Percentiles rank a stretch among this genome's conserved stretches.
phyloP scores from a whole-genome alignment of 345 rosid species.

The Limnanthes douglasii region DNA sequence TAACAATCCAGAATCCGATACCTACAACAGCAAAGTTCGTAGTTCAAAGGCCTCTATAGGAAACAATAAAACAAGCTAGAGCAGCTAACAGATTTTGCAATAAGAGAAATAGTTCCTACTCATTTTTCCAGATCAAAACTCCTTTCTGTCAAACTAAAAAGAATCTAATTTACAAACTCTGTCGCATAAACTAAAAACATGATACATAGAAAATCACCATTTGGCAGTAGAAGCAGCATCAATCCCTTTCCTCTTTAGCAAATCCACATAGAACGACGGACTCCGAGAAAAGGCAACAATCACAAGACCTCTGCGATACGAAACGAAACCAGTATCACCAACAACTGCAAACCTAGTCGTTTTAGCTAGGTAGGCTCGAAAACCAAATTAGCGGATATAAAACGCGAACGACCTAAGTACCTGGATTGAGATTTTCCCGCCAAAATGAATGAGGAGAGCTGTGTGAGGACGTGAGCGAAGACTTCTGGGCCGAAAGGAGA shows the following conservation, averaged over 20 bases:
- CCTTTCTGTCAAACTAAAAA: too few species aligned
- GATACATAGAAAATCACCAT: slow-evolving; percentile 40
- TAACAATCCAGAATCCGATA: slow-evolving; percentile 78
- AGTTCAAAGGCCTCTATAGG: slow-evolving; percentile 1
- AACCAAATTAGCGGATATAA: neutral
- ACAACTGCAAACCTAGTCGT: neutral
- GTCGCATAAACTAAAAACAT: neutral
- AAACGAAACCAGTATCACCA: neutral
- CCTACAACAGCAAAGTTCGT: slow-evolving; percentile 19
- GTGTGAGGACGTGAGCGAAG: slow-evolving; percentile 41
- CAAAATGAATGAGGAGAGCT: slow-evolving; percentile 39
- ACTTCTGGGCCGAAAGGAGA: slow-evolving; percentile 63
- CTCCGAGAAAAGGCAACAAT: slow-evolving; percentile 45
- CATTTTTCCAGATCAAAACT: too few species aligned
- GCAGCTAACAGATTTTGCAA: neutral
- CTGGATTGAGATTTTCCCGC: slow-evolving; percentile 70
- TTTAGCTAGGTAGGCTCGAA: neutral
- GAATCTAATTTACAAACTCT: neutral
- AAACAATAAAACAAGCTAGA: neutral
- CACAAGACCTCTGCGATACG: slow-evolving; percentile 42
- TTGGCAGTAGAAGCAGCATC: slow-evolving; percentile 28
- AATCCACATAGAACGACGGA: slow-evolving; percentile 48
- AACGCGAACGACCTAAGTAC: slow-evolving; percentile 9
- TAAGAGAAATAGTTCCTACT: too few species aligned
- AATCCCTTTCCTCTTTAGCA: slow-evolving; percentile 37